Percentiles rank a stretch among this genome's conserved stretches.
Conservation (phyloP, 768 basidiomycete species). For the Hebeloma cylindrosporum region DNA sequence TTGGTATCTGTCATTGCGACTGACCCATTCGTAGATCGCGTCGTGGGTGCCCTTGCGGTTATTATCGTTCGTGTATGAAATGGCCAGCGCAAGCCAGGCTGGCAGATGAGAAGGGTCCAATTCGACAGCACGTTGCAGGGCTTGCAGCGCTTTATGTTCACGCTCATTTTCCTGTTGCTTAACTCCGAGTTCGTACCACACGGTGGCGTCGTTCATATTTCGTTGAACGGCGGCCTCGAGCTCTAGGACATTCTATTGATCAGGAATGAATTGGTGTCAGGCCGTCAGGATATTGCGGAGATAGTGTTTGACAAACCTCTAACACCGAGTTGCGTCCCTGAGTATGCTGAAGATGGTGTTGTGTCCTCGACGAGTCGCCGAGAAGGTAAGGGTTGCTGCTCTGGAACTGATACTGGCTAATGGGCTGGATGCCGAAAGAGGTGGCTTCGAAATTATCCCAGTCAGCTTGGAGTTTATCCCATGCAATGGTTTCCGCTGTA, state of each 20-base stretch:
- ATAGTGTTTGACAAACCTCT: constrained; percentile 42
- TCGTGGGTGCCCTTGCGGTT: constrained; percentile 72
- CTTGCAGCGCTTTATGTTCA: constrained; percentile 85
- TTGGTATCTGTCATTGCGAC: constrained; percentile 57
- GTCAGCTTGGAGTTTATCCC: constrained; percentile 69
- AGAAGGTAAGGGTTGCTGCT: constrained; percentile 74
- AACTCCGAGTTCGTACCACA: constrained; percentile 93
- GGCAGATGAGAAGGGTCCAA: constrained; percentile 75
- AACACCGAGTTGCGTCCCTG: constrained; percentile 34
- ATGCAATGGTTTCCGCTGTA: constrained; percentile 38
- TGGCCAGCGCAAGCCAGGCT: constrained; percentile 87
- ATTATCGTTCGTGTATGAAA: constrained; percentile 90
- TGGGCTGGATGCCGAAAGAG: constrained; percentile 55
- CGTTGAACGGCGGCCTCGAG: constrained; percentile 87
- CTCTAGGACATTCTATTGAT: constrained; percentile 73
- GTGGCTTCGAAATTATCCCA: constrained; percentile 87
- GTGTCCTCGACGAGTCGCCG: constrained; percentile 56
- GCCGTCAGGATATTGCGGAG: constrained; percentile 4
- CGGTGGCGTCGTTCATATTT: constrained; percentile 63
- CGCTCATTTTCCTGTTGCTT: constrained; percentile 98
- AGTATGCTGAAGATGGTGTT: constrained; percentile 43
- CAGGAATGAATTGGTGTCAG: background rate
- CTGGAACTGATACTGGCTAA: constrained; percentile 70
- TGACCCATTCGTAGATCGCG: constrained; percentile 84
- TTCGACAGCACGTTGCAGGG: constrained; percentile 76